These are phyloP conservation scores for Phylloporus sp. DNA, from an alignment of 768 basidiomycete genomes.

Conservation along the genomic window DNA sequence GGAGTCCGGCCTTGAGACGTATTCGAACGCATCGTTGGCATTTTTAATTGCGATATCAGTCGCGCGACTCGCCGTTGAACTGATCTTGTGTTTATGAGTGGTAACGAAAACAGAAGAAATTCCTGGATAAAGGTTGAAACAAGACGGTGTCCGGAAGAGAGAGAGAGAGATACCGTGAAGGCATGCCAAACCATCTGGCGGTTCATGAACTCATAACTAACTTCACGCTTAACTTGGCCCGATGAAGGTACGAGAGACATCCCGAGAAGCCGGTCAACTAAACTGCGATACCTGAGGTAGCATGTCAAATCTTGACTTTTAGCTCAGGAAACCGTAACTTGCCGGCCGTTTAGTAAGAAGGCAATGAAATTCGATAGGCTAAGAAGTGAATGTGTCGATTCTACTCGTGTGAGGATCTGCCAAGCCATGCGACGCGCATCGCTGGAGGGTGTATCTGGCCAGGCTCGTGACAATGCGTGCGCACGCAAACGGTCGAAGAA, in stretches of 20 bases:
- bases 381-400: conserved; percentile 61
- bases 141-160: not conserved
- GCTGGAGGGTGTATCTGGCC: conserved; percentile 87
- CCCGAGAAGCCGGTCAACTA: conserved; percentile 72
- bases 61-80: conserved; percentile 56
- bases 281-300: conserved; percentile 72
- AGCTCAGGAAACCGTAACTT: conserved; percentile 26
- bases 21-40: conserved; percentile 33
- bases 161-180: conserved; percentile 69
- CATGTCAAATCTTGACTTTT: not conserved
- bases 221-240: conserved; percentile 67
- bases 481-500: conserved; percentile 68
- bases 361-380: conserved; percentile 72
- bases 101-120: conserved; percentile 90
- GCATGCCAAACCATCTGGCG: conserved; percentile 99
- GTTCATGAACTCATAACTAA: conserved; percentile 99
- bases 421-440: conserved; percentile 73
- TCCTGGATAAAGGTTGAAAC: conserved; percentile 54
- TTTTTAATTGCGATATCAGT: conserved; percentile 21
- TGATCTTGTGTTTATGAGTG: conserved; percentile 69
- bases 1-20: conserved; percentile 13
- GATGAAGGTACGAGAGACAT: conserved; percentile 74
- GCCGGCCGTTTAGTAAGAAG: conserved; percentile 89
- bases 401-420: conserved; percentile 61
- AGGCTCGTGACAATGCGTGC: conserved; percentile 77